phyloP scores from a whole-genome alignment of 2,329 filamentous ascomycete species.

The Tetracladium maxilliforme region DNA sequence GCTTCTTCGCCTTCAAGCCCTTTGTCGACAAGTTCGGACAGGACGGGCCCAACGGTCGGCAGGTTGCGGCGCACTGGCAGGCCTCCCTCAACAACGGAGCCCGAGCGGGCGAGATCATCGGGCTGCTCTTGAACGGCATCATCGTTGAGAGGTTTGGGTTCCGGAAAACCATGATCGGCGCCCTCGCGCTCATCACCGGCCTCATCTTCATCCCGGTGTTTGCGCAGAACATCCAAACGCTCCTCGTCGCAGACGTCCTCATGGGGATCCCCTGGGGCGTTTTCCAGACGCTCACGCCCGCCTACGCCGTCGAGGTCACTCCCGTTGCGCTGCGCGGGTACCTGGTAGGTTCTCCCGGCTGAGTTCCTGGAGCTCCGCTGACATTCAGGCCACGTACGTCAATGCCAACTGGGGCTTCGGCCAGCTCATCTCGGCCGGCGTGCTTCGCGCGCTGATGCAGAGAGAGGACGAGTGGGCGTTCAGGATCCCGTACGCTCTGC shows the following conservation, averaged over 20 bases:
- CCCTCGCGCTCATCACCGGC: constrained; percentile 4
- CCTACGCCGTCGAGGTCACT: constrained; percentile 49
- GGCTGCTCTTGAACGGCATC: constrained; percentile 8
- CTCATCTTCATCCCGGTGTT: constrained; percentile 10
- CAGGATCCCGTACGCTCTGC: constrained; percentile 26
- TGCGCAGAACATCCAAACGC: constrained; percentile 14
- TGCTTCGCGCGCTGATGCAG: constrained; percentile 24
- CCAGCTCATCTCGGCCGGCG: constrained; percentile 28
- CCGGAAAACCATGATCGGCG: constrained; percentile 7
- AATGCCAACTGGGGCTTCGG: constrained; percentile 14
- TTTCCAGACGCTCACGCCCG: constrained; percentile 17
- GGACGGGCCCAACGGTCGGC: constrained; percentile 3
- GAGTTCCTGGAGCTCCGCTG: too few species aligned
- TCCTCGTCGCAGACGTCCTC: constrained; percentile 12
- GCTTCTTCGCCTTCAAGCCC: constrained; percentile 13
- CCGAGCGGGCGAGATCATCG: constrained; percentile 7
- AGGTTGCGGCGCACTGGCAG: constrained; percentile 18
- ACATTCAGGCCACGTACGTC: not conserved
- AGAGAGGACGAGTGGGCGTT: constrained; percentile 27
- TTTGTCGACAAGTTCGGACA: constrained; percentile 7
- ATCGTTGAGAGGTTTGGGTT: constrained; percentile 7
- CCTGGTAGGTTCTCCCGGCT: too few species aligned
- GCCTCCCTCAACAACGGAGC: constrained; percentile 12
- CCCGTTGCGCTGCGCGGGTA: constrained; percentile 24
- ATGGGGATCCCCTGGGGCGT: constrained; percentile 15